phyloP scores from a whole-genome alignment of 345 rosid genomes.

The Diplotaxis tenuifolia region DNA sequence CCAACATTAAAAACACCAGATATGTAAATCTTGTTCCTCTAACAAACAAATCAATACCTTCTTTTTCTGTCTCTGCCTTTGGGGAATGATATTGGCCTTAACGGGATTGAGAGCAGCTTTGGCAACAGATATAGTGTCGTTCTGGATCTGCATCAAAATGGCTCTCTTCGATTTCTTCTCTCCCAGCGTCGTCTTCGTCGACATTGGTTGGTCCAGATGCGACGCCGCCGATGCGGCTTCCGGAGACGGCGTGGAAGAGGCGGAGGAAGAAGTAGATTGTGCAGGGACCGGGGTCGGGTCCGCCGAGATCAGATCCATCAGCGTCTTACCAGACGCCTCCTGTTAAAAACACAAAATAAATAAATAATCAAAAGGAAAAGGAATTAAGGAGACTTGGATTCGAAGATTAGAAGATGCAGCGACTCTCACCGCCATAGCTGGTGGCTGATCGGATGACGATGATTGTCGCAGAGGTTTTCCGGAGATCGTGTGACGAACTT shows the following conservation, averaged over 20 bases:
- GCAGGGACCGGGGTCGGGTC: constrained; percentile 64
- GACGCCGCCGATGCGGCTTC: constrained; percentile 29
- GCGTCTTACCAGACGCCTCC: constrained; percentile 88
- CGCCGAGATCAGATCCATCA: constrained; percentile 98
- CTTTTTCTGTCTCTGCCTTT: constrained; percentile 65
- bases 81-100: constrained; percentile 68
- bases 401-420: constrained; percentile 15
- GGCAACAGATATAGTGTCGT: constrained; percentile 85
- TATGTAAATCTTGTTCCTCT: not conserved
- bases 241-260: constrained; percentile 38
- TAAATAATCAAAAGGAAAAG: not conserved
- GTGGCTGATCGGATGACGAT: constrained; percentile 32
- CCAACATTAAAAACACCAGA: not conserved
- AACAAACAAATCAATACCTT: constrained; percentile 34
- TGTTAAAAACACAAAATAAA: constrained; percentile 14
- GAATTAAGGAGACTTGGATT: not conserved
- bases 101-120: constrained; percentile 78
- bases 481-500: not conserved
- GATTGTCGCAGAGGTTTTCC: constrained; percentile 13
- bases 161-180: constrained; percentile 85
- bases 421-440: constrained; percentile 38
- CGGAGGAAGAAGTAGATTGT: constrained; percentile 43
- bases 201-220: constrained; percentile 35
- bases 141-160: constrained; percentile 85
- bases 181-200: constrained; percentile 59